A percentile compares a stretch with the other conserved stretches of the same genome.
phyloP scores from a whole-genome alignment of 371 early-diverging fungal species.

The Apophysomyces variabilis region DNA sequence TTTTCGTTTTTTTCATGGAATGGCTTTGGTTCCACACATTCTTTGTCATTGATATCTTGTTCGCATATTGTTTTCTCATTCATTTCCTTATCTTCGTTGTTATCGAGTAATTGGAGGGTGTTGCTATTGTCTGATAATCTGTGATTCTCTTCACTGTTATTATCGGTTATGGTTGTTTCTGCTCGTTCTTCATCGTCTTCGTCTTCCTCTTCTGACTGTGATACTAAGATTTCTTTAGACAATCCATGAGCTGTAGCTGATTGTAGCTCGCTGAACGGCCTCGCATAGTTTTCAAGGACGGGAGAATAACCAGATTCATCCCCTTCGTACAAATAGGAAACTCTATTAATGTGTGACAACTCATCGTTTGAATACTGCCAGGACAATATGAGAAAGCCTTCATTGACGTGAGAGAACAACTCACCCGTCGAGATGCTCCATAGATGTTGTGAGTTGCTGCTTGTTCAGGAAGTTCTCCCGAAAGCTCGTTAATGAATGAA shows the following conservation, averaged over 20 bases:
- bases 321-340: conserved; percentile 11
- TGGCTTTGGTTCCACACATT: not conserved
- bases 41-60: not conserved
- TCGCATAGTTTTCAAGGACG: conserved; percentile 20
- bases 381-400: conserved; percentile 6
- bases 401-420: not conserved
- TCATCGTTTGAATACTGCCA: conserved; percentile 10
- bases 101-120: not conserved
- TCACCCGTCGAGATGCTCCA: conserved; percentile 4
- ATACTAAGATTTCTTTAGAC: not conserved
- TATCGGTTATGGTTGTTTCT: not conserved
- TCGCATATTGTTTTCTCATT: not conserved
- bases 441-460: conserved; percentile 2
- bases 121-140: not conserved
- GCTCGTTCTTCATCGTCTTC: too few species aligned
- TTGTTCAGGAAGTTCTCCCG: conserved; percentile 15
- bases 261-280: conserved; percentile 14
- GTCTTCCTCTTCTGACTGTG: not conserved
- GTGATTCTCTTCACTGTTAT: not conserved
- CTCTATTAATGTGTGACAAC: conserved; percentile 5
- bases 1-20: not conserved
- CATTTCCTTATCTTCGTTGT: not conserved
- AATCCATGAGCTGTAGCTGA: not conserved
- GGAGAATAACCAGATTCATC: conserved; percentile 28
- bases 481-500: conserved; percentile 26